Base-by-base conservation (phyloP, 2,329 filamentous ascomycete genomes). In the Colletotrichum simmondsii region DNA sequence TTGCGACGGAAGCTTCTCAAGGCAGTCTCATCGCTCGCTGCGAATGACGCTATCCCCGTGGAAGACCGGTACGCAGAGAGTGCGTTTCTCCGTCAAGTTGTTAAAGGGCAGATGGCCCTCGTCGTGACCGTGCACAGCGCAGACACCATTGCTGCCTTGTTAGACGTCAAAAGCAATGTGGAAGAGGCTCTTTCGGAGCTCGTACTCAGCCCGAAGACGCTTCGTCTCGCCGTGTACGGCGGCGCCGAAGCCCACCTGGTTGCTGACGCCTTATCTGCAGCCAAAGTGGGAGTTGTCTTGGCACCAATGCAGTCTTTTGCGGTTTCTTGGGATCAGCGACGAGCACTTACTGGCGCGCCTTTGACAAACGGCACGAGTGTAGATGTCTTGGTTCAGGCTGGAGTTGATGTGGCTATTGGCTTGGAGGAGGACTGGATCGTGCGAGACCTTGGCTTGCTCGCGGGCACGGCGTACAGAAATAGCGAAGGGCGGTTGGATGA, bases 361-460 rank as follows among this genome's bases (percentile, higher is more conserved):
- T 83, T 93, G 1, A 92, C 91, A 1, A 91, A 92, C 76, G 90
- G 90, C 22, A 93, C 91, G 0, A 86, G 86, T 0, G 82, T 92
- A 5, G 90, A 93, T 72, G 80, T 77, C 11, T 85, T 93, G 0
- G 74, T 91, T 0, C 85, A 86, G 6, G 90, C 90, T 0, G 91
- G 91, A 2, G 91, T 93, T 0, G 78, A 82, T 2, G 85, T 88
- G 0, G 91, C 86, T 0, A 86, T 93, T 24, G 89, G 90, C 0
- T 83, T 91, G 2, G 84, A 87, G 54, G 90, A 92, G 77, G 89
- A 92, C 76, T 93, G 89, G 90, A 77, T 89, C 65, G 85, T 92
- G 2, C 83, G 90, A 32, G 89, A 93, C 73, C 76, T 93, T 71
- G 87, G 85, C 0, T 80, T 93, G 66, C 80, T 89, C 52, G 92